phyloP scores from a whole-genome alignment of 345 rosid species.

The Erodium maritimum region DNA sequence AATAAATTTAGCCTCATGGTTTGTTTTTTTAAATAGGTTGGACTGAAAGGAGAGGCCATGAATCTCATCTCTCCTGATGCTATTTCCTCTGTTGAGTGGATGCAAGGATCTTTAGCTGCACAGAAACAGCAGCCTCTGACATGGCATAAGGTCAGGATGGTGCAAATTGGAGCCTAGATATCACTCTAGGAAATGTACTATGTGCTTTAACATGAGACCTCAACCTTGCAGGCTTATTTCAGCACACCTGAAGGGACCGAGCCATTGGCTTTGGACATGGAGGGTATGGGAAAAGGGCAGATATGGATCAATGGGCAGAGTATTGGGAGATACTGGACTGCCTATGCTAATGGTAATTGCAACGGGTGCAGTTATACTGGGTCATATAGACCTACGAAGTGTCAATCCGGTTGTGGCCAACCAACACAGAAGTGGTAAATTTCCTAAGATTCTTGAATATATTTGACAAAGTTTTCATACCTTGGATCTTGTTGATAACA shows the following conservation, averaged over 20 bases:
- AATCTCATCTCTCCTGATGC: conserved; percentile 34
- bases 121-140: conserved; percentile 40
- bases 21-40: conserved; percentile 32
- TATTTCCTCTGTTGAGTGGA: conserved; percentile 45
- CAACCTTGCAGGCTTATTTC: conserved; percentile 27
- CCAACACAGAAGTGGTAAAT: conserved; percentile 53
- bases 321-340: conserved; percentile 46
- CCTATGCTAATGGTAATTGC: conserved; percentile 34
- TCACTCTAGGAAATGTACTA: neutral
- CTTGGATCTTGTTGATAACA: neutral
- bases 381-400: conserved; percentile 24
- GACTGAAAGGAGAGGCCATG: conserved; percentile 66
- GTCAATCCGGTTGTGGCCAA: conserved; percentile 40
- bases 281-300: conserved; percentile 50
- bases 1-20: neutral
- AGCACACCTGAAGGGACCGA: conserved; percentile 36
- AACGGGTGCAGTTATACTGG: conserved; percentile 27
- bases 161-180: neutral
- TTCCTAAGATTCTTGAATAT: too few species aligned
- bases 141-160: conserved; percentile 63
- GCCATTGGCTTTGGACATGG: conserved; percentile 47
- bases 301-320: conserved; percentile 41
- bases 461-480: too few species aligned
- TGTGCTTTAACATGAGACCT: neutral
- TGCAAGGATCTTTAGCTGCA: conserved; percentile 23